Conservation (phyloP, 202 grass and related monocot species). For the Alloteropsis angusta region DNA sequence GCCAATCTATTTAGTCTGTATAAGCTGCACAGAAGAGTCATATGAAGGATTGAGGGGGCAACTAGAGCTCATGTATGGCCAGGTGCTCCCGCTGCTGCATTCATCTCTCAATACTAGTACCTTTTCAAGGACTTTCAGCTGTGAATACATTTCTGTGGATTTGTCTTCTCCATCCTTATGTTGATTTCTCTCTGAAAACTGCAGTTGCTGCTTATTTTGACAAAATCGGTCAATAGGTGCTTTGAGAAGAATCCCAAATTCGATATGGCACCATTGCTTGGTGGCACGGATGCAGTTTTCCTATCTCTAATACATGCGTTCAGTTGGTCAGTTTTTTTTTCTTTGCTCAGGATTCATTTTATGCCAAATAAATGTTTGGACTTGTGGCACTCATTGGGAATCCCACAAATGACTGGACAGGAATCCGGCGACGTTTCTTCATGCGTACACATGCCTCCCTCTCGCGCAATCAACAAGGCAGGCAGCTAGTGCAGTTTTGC, state of each 20-base stretch:
- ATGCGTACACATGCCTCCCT: constrained; percentile 94
- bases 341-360: neutral
- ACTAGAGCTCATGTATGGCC: constrained; percentile 92
- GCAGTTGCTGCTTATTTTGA: constrained; percentile 91
- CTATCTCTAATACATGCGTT: constrained; percentile 84
- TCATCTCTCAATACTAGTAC: neutral
- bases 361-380: neutral
- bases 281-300: constrained; percentile 90
- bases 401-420: constrained; percentile 28
- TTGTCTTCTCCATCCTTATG: constrained; percentile 9
- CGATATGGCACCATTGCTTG: constrained; percentile 83
- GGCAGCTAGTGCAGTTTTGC: constrained; percentile 75
- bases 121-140: neutral
- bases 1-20: constrained; percentile 95
- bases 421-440: constrained; percentile 94
- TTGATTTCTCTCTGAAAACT: constrained; percentile 24
- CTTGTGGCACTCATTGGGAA: neutral
- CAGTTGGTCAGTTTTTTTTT: constrained; percentile 57
- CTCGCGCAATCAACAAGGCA: constrained; percentile 75
- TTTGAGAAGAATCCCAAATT: constrained; percentile 97
- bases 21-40: constrained; percentile 89
- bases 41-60: constrained; percentile 69
- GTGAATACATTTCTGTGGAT: neutral
- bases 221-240: constrained; percentile 78
- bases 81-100: constrained; percentile 51